Evolutionary conservation across 352 stramenopile genomes (phyloP).

Genomic region (Phytophthora citrophthora): DNA sequence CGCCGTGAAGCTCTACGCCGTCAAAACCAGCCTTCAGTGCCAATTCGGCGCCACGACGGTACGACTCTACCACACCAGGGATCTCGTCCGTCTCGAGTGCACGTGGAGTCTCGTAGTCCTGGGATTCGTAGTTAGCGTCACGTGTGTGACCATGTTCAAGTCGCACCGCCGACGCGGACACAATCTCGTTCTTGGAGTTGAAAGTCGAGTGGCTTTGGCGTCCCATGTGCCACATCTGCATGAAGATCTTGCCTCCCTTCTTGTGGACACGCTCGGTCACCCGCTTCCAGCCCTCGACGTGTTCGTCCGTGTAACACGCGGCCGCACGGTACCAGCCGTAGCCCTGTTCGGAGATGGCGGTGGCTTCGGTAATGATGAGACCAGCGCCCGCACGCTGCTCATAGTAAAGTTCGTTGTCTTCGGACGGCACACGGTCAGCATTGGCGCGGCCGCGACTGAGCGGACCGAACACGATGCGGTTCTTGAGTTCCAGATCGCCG

Average conservation of each 20-base stretch:
- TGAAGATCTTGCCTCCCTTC: constrained; percentile 77
- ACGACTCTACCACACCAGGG: constrained; percentile 65
- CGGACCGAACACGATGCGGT: constrained; percentile 58
- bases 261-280: constrained; percentile 78
- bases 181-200: constrained; percentile 53
- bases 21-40: constrained; percentile 76
- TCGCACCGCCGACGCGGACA: constrained; percentile 51
- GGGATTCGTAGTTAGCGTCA: constrained; percentile 33
- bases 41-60: constrained; percentile 53
- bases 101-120: constrained; percentile 52
- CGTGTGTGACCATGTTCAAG: constrained; percentile 35
- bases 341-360: constrained; percentile 46
- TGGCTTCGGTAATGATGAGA: constrained; percentile 73
- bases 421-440: constrained; percentile 39
- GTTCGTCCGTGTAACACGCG: constrained; percentile 46
- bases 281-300: constrained; percentile 57
- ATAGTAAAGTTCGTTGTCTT: constrained; percentile 69
- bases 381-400: constrained; percentile 59
- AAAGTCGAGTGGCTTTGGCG: constrained; percentile 60
- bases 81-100: constrained; percentile 83
- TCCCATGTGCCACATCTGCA: constrained; percentile 88
- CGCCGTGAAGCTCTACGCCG: constrained; percentile 64
- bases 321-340: constrained; percentile 42
- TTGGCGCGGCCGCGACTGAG: constrained; percentile 53
- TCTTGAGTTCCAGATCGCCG: constrained; percentile 55